phyloP scores from a whole-genome alignment of 257 asterid genomes.

The Solanum pennellii region DNA sequence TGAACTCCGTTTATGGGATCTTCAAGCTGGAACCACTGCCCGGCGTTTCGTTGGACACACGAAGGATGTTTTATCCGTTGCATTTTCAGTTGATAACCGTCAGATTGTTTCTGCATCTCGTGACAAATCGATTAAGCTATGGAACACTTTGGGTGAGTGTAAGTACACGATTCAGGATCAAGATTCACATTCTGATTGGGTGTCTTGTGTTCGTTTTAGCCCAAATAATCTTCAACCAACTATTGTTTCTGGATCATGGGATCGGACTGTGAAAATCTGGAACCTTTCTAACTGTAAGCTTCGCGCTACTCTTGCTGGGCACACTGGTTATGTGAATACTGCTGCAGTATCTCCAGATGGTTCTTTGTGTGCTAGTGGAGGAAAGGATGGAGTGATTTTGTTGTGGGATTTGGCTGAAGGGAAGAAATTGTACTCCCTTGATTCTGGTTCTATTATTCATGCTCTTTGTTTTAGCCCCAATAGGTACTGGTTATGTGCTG shows the following conservation, averaged over 20 bases:
- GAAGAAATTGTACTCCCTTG: not conserved
- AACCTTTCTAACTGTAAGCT: slow-evolving; percentile 50
- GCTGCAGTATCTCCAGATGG: slow-evolving; percentile 14
- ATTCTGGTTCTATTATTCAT: not conserved
- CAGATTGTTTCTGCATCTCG: slow-evolving; percentile 12
- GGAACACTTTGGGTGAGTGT: slow-evolving; percentile 35
- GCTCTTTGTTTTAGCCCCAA: slow-evolving; percentile 7
- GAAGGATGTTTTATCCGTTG: slow-evolving; percentile 78
- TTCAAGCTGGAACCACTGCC: slow-evolving; percentile 52
- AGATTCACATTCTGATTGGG: slow-evolving; percentile 66
- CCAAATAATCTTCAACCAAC: slow-evolving; percentile 46
- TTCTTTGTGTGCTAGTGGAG: slow-evolving; percentile 12
- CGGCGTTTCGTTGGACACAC: slow-evolving; percentile 87
- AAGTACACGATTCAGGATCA: slow-evolving; percentile 54
- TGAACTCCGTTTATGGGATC: slow-evolving; percentile 84
- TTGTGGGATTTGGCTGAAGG: slow-evolving; percentile 38
- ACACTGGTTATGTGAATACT: slow-evolving; percentile 12
- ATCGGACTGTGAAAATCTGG: slow-evolving; percentile 62
- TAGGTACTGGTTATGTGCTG: slow-evolving; percentile 10
- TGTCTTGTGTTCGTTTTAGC: slow-evolving; percentile 55
- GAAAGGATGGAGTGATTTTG: slow-evolving; percentile 23
- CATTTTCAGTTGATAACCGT: slow-evolving; percentile 36
- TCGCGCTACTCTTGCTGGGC: slow-evolving; percentile 11
- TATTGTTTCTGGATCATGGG: slow-evolving; percentile 69
- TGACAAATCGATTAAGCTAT: slow-evolving; percentile 8